phyloP scores from a whole-genome alignment of 306 rosid species.

The Quercus rubra region DNA sequence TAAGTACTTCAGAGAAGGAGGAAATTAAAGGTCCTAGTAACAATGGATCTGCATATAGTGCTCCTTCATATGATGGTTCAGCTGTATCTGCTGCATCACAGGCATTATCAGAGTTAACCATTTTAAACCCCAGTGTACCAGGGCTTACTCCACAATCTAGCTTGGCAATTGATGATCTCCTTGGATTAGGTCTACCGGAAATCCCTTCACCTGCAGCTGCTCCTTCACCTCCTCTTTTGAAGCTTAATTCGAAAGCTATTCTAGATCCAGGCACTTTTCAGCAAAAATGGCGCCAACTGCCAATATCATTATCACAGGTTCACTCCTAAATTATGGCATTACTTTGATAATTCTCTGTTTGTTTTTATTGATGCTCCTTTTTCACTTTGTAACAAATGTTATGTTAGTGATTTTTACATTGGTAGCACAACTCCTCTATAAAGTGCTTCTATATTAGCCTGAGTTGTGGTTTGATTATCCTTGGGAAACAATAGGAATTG shows the following conservation, averaged over 20 bases:
- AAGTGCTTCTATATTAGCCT: not conserved
- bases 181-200: conserved; percentile 64
- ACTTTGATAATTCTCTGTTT: conserved; percentile 9
- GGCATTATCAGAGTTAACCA: conserved; percentile 46
- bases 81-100: conserved; percentile 54
- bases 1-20: conserved; percentile 79
- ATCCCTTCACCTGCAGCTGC: conserved; percentile 37
- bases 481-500: not conserved
- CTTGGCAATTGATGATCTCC: conserved; percentile 85
- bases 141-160: conserved; percentile 52
- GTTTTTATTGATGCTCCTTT: conserved; percentile 12
- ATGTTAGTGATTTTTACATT: not conserved
- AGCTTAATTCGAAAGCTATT: conserved; percentile 76
- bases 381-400: not conserved
- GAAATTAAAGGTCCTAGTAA: conserved; percentile 57
- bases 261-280: conserved; percentile 89
- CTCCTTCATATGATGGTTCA: conserved; percentile 70
- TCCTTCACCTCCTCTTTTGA: conserved; percentile 71
- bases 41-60: conserved; percentile 75
- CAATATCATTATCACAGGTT: conserved; percentile 83
- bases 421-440: not conserved
- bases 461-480: not conserved
- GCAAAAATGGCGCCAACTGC: conserved; percentile 99
- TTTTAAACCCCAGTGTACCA: conserved; percentile 35
- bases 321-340: conserved; percentile 20